Conservation (phyloP, 1,284 basidiomycete species). For the Vanrija sp. region DNA sequence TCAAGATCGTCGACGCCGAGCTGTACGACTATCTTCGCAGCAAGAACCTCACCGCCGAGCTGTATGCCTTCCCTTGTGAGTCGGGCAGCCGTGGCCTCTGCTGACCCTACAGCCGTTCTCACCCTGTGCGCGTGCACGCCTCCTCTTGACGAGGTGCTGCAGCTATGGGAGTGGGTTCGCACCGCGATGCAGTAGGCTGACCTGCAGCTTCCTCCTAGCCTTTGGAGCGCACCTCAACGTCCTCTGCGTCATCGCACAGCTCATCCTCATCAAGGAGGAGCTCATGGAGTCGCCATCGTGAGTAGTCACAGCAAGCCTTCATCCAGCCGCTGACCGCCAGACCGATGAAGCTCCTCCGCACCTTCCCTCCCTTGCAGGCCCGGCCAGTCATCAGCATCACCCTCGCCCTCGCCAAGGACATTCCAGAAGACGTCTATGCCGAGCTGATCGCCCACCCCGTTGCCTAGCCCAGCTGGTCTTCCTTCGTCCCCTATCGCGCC, state of each 20-base stretch:
- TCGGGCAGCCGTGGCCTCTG: slow-evolving; percentile 9
- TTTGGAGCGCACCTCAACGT: slow-evolving; percentile 96
- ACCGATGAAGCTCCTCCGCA: slow-evolving; percentile 92
- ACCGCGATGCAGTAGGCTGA: background rate
- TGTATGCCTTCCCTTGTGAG: slow-evolving; percentile 95
- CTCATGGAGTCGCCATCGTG: slow-evolving; percentile 80
- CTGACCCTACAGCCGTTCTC: slow-evolving; percentile 65
- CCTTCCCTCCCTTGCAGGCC: slow-evolving; percentile 86
- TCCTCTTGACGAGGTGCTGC: slow-evolving; percentile 86
- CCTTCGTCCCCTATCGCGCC: background rate
- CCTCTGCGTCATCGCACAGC: slow-evolving; percentile 90
- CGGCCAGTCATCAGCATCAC: slow-evolving; percentile 84
- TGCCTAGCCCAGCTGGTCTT: background rate
- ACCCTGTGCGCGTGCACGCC: slow-evolving; percentile 96
- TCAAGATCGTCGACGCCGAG: slow-evolving; percentile 84
- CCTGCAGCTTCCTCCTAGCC: slow-evolving; percentile 70
- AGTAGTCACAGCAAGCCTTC: slow-evolving; percentile 25
- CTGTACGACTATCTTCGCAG: slow-evolving; percentile 75
- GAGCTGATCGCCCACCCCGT: slow-evolving; percentile 79
- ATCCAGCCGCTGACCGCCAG: slow-evolving; percentile 50
- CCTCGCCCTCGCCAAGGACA: slow-evolving; percentile 84
- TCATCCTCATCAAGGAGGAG: slow-evolving; percentile 81
- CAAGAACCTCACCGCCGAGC: slow-evolving; percentile 93
- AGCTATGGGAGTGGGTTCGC: slow-evolving; percentile 72
- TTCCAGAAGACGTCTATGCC: slow-evolving; percentile 82